These are phyloP conservation scores for Lotmaria passim DNA, from an alignment of 208 protist species.

Conservation along the genomic window DNA sequence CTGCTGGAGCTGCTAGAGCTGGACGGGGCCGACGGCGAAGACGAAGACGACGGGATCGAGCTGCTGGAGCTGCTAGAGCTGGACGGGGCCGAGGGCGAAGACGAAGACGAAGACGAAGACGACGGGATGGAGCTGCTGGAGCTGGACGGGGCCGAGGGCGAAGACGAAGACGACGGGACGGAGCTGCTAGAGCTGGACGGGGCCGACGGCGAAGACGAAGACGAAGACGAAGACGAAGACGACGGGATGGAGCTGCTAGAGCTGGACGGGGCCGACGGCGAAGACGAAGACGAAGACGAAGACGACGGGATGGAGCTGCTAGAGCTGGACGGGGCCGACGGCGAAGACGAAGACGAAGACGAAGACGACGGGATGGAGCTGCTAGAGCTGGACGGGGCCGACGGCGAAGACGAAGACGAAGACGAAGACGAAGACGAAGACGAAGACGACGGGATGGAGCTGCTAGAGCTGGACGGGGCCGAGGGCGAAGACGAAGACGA, in stretches of 20 bases:
- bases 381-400: background rate
- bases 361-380: background rate
- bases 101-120: background rate
- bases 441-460: background rate
- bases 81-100: background rate
- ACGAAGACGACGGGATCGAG: background rate
- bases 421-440: background rate
- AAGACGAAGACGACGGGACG: background rate
- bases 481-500: background rate
- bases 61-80: background rate
- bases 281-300: background rate
- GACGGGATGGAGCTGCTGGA: too few relatives aligned
- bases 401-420: too few relatives aligned
- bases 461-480: background rate
- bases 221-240: background rate
- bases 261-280: background rate
- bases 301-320: too few relatives aligned
- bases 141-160: background rate
- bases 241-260: too few relatives aligned
- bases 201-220: background rate
- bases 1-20: background rate
- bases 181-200: constrained; percentile 2
- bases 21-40: background rate
- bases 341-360: background rate
- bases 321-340: background rate